Percentiles rank a stretch among this genome's conserved stretches.
phyloP scores from a whole-genome alignment of 2,329 filamentous ascomycete species.

The Clonostachys solani region DNA sequence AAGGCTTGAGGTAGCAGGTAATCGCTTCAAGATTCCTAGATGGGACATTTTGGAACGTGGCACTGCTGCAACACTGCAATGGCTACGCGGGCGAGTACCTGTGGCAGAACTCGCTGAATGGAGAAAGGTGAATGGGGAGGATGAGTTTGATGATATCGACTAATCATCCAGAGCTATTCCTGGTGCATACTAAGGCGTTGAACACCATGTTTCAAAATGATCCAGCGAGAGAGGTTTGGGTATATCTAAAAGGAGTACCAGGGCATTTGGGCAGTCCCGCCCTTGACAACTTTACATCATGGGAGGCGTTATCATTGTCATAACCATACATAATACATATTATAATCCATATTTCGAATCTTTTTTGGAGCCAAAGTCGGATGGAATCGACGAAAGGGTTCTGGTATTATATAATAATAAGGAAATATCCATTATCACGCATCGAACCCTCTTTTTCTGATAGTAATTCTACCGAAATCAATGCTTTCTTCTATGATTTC shows the following conservation, averaged over 20 bases:
- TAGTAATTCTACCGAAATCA: no score
- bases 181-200: neutral
- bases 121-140: constrained; percentile 38
- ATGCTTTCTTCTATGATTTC: no score
- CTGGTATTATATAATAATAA: no score
- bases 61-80: constrained; percentile 77
- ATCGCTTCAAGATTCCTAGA: constrained; percentile 82
- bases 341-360: no score
- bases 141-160: neutral
- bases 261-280: neutral
- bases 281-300: no score
- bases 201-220: neutral
- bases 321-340: no score
- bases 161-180: neutral
- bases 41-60: constrained; percentile 82
- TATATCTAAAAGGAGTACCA: no score
- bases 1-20: constrained; percentile 75
- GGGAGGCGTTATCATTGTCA: no score
- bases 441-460: no score
- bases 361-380: no score
- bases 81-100: constrained; percentile 74
- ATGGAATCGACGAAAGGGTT: no score
- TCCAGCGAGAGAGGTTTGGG: neutral
- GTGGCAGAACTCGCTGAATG: constrained; percentile 54
- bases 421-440: no score